Evolutionary conservation across 73 alveolate genomes (phyloP), one percentile per base, ranked within the genome.

Genomic region (Uronychia setigera): DNA sequence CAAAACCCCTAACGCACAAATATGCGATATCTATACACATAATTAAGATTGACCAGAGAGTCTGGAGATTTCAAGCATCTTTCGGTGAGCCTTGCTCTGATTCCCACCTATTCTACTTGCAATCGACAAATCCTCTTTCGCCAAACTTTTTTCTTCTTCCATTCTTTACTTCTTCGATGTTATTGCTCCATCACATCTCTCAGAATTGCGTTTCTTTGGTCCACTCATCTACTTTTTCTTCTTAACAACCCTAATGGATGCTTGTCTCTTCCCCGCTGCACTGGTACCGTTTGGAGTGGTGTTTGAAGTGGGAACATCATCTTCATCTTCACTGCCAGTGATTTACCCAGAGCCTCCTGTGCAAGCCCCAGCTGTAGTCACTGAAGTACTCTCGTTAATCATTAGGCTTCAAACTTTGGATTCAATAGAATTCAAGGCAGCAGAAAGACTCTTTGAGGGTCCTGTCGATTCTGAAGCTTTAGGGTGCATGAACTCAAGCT

Each of bases 251-350:
- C 67, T 5, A 46, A 46, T 46, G 19, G 67, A 46, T 11, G 67
- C 67, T 46, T 46, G 67, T 46, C 67, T 46, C 67, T 46, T 46
- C 19, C 67, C 67, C 5, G 67, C 67, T 46, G 67, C 67, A 19
- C 67, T 46, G 5, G 67, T 46, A 11, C 67, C 67, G 67, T 46
- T 46, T 46, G 67, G 67, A 46, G 67, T 46, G 67, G 67, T 46
- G 67, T 46, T 46, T 46, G 67, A 46, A 19, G 67, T 46, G 67
- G 67, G 67, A 46, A 46, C 67, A 19, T 46, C 67, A 19, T 46
- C 67, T 19, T 46, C 67, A 46, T 46, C 67, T 46, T 46, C 67
- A 19, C 67, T 46, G n/a, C 67, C 67, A 11, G 67, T 46, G 67
- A 46, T 46, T 19, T 46, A 19, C 5, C 67, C 67, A 46, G 67